These are phyloP conservation scores for Nicotiana paniculata DNA, from an alignment of 257 asterid species.

Conservation along the genomic window DNA sequence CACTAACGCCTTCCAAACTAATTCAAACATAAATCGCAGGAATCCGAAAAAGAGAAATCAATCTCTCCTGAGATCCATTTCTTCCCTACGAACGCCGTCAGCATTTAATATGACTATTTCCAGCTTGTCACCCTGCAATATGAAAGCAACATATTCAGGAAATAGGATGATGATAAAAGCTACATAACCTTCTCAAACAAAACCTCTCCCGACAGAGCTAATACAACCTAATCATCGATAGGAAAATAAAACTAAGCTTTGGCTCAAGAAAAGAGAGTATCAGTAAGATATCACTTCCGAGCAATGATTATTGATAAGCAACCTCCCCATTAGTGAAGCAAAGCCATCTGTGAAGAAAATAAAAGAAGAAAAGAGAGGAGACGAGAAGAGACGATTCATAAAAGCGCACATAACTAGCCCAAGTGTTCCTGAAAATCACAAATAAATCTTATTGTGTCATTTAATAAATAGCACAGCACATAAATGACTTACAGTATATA, in stretches of 20 bases:
- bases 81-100: constrained; percentile 26
- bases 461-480: neutral
- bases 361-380: neutral
- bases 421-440: neutral
- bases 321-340: neutral
- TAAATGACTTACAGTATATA: constrained; percentile 35
- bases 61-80: constrained; percentile 37
- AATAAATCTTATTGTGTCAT: neutral
- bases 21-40: neutral
- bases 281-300: neutral
- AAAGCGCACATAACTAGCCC: neutral
- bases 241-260: neutral
- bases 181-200: neutral
- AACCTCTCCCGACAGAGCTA: neutral
- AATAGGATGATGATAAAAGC: neutral
- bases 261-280: neutral
- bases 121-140: constrained; percentile 31
- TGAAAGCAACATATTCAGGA: neutral
- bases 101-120: constrained; percentile 32
- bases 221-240: neutral
- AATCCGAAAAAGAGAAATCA: constrained; percentile 5
- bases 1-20: neutral
- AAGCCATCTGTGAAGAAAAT: neutral
- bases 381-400: neutral
- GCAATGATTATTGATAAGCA: neutral